Evolutionary conservation across 257 asterid species (phyloP).

Genomic region (Anisodus tanguticus): DNA sequence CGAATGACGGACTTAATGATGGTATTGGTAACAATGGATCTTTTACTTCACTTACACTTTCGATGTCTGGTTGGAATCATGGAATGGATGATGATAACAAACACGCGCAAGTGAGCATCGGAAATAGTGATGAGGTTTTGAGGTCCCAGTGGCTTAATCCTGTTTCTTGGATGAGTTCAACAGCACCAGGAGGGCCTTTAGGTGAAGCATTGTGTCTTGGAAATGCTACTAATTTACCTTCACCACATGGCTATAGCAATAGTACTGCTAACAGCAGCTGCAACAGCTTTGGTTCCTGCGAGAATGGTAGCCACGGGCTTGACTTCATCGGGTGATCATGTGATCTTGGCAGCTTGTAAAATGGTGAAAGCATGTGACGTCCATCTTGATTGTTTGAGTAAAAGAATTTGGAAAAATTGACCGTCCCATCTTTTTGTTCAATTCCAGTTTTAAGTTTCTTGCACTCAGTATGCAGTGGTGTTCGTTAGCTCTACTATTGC

Average conservation of each 20-base stretch:
- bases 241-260: constrained; percentile 49
- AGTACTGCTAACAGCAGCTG: constrained; percentile 47
- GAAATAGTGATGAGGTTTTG: constrained; percentile 28
- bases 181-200: constrained; percentile 70
- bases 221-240: constrained; percentile 36
- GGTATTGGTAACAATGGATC: constrained; percentile 23
- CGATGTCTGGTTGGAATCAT: constrained; percentile 49
- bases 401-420: neutral
- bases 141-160: constrained; percentile 36
- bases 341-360: neutral
- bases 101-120: constrained; percentile 32
- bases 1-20: constrained; percentile 35
- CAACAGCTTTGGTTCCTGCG: constrained; percentile 43
- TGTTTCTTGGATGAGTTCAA: constrained; percentile 50
- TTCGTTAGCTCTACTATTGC: neutral
- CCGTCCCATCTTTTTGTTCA: neutral
- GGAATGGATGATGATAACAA: constrained; percentile 38
- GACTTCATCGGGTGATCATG: constrained; percentile 40
- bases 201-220: constrained; percentile 79
- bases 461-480: neutral
- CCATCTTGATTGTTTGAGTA: neutral
- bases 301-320: constrained; percentile 43
- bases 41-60: constrained; percentile 52
- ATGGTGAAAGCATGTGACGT: neutral
- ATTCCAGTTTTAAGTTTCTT: neutral